Base-by-base conservation (phyloP, 1,284 basidiomycete species). In the Pascua sp. region DNA sequence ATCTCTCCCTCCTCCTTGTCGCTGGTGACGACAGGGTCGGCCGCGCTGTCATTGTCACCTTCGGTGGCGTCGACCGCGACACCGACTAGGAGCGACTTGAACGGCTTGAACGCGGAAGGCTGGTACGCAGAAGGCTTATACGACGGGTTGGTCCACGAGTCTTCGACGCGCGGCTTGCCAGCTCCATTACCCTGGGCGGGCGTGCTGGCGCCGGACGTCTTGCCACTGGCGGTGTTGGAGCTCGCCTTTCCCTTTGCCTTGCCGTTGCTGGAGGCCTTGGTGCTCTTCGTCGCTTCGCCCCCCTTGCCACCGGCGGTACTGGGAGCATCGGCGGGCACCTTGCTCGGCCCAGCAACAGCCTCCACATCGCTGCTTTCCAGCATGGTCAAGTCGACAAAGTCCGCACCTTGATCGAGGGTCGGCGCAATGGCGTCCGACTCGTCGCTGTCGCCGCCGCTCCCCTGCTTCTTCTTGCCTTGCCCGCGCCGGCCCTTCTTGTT, bases 21-120 rank as follows among this genome's bases (percentile, higher is more conserved):
- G 10, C 44, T 42, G 11, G 42, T 38, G 8, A 18, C 50, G 42
- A 37, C 42, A 15, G 43, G 42, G 13, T 32, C 24, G 24, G 7
- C 24, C 24, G 7, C 7, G 24, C 7, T 7, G 7, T 32, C 24
- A 32, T 32, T 7, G 7, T 4, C 24, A 7, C 7, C 24, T 32
- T 32, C 24, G 24, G 4, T 32, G 24, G 38, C 16, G 8, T 42
- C 18, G 11, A 58, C 44, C 15, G 42, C 43, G 24, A 58, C 37
- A 32, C 52, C 52, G 9, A 51, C 24, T 10, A 53, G 40, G 16
- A 58, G 47, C 2, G 56, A 49, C 11, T 51, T 47, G 40, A 58
- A 49, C 0, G 56, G 56, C 44, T 47, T 53, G 13, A 58, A 58
- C 4, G 43, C 32, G 7, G 51, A 42, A 5, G 55, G 49, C 10